Evolutionary conservation across 1,139 yeast species (phyloP).

Genomic region (Magnusiomyces clavatus): DNA sequence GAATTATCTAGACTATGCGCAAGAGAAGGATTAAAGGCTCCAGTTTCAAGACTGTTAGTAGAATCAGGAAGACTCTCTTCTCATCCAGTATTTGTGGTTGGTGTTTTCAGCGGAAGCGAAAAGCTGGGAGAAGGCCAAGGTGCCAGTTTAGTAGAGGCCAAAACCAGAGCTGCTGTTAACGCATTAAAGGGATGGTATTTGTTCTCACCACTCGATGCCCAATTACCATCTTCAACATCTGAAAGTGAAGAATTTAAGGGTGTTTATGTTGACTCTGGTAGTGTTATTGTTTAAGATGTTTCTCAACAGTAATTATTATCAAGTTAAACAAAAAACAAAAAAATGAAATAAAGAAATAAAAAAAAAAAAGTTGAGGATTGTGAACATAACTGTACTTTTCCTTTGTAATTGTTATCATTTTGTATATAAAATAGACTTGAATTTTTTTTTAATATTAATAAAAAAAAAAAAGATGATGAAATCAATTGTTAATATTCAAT

Average conservation of each 20-base stretch:
- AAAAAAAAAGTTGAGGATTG: background rate
- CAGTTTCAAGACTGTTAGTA: constrained; percentile 75
- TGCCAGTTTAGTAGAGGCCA: constrained; percentile 83
- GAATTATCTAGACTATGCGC: constrained; percentile 73
- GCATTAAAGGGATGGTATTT: constrained; percentile 89
- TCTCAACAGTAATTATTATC: constrained; percentile 1
- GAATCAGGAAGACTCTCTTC: constrained; percentile 88
- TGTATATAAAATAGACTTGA: background rate
- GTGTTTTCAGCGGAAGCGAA: constrained; percentile 76
- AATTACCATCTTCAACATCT: constrained; percentile 53
- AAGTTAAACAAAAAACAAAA: background rate
- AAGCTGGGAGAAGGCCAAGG: constrained; percentile 96
- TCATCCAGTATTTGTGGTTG: constrained; percentile 84
- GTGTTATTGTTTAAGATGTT: constrained; percentile 33
- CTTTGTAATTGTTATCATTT: background rate
- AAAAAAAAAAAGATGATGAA: background rate
- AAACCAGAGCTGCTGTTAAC: constrained; percentile 84
- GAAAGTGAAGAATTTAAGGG: constrained; percentile 28
- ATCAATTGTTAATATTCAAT: no score
- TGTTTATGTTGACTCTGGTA: constrained; percentile 37
- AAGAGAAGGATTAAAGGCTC: constrained; percentile 67
- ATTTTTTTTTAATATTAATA: background rate
- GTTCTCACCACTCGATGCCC: constrained; percentile 64
- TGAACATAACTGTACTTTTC: constrained; percentile 4
- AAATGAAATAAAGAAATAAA: background rate